These are phyloP conservation scores for Eucalyptus paniculata DNA, from an alignment of 345 rosid species.

Conservation along the genomic window DNA sequence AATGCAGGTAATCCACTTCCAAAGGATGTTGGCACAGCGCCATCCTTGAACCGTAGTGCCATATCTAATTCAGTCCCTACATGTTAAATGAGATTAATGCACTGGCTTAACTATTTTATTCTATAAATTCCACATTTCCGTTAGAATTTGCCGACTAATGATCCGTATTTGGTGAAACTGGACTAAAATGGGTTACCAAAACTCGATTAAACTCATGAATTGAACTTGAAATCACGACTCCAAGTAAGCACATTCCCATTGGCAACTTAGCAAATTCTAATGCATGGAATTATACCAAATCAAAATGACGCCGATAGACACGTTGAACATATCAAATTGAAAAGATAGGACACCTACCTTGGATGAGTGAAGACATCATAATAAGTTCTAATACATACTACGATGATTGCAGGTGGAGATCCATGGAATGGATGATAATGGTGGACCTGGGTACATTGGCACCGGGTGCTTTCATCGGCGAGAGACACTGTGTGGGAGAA, in stretches of 20 bases:
- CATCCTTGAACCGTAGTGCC: not conserved
- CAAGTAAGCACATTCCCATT: not conserved
- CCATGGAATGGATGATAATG: slow-evolving; percentile 8
- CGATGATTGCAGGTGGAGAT: slow-evolving; percentile 4
- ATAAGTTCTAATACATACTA: not conserved
- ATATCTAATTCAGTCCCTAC: not conserved
- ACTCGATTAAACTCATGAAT: not conserved
- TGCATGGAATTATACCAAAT: not conserved
- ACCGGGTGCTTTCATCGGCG: slow-evolving; percentile 26
- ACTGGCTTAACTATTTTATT: not conserved
- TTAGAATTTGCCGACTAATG: not conserved
- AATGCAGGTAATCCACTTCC: not conserved
- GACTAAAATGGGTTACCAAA: not conserved
- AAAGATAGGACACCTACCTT: not conserved
- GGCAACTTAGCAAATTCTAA: not conserved
- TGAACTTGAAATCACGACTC: not conserved
- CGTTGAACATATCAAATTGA: not conserved
- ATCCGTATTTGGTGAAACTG: not conserved
- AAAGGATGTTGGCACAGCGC: not conserved
- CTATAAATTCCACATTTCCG: not conserved
- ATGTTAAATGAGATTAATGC: not conserved
- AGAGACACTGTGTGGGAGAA: slow-evolving; percentile 9
- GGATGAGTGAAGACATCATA: not conserved
- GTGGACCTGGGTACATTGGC: slow-evolving; percentile 13
- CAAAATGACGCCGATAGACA: not conserved